phyloP scores from a whole-genome alignment of 768 basidiomycete species.

The Psilocybe cyanescens region DNA sequence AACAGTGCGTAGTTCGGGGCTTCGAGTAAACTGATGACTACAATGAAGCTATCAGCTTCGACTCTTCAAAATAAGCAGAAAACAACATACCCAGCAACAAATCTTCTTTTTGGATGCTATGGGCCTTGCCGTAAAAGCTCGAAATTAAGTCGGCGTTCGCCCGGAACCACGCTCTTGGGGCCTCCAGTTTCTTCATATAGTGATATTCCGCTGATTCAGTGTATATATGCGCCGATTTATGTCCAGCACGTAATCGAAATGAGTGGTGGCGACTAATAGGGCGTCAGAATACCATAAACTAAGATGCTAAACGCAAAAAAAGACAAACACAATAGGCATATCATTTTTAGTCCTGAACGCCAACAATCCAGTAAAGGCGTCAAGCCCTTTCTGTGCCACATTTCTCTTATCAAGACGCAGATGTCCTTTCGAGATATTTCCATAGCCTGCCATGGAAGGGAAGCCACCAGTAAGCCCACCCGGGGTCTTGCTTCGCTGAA shows the following conservation, averaged over 20 bases:
- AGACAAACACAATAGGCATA: constrained; percentile 37
- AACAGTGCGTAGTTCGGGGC: constrained; percentile 76
- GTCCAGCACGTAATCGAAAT: constrained; percentile 64
- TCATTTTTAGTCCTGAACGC: constrained; percentile 39
- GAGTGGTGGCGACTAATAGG: constrained; percentile 54
- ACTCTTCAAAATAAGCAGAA: neutral
- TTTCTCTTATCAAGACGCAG: constrained; percentile 59
- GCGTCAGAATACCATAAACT: neutral
- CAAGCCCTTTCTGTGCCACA: constrained; percentile 59
- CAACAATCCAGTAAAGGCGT: constrained; percentile 54
- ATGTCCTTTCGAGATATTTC: constrained; percentile 48
- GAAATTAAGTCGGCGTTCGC: constrained; percentile 68
- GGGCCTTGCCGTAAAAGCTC: constrained; percentile 50
- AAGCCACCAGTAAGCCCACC: constrained; percentile 44
- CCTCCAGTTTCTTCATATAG: constrained; percentile 64
- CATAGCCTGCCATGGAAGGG: constrained; percentile 63
- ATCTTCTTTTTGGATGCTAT: constrained; percentile 61
- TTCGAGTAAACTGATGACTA: constrained; percentile 71
- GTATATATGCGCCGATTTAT: constrained; percentile 67
- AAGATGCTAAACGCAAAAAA: neutral
- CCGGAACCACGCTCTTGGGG: constrained; percentile 76
- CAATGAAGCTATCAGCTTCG: neutral
- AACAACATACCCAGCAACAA: constrained; percentile 50
- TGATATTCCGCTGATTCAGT: constrained; percentile 72
- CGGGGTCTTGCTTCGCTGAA: constrained; percentile 50